These are phyloP conservation scores for Hericium alpestre DNA, from an alignment of 768 basidiomycete species.

Conservation along the genomic window DNA sequence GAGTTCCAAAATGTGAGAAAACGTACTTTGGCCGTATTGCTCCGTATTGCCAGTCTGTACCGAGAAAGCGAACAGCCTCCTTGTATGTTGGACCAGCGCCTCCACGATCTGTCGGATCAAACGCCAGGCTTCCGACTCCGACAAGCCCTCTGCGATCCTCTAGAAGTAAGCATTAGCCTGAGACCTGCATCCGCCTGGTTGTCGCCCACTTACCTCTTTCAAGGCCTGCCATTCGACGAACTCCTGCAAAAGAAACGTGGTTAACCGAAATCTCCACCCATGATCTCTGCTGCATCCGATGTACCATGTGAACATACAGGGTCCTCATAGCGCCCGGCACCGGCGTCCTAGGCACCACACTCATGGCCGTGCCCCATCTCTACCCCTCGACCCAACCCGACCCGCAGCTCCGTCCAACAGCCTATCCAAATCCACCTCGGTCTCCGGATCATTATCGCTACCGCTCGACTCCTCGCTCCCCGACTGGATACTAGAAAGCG, in stretches of 20 bases:
- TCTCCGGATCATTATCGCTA: conserved; percentile 28
- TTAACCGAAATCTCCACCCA: background rate
- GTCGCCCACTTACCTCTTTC: conserved; percentile 77
- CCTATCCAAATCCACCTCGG: too few relatives aligned
- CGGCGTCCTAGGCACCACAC: conserved; percentile 4
- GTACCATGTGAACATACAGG: conserved; percentile 90
- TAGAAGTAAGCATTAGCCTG: too few relatives aligned
- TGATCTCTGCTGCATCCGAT: conserved; percentile 4
- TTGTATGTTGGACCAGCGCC: conserved; percentile 64
- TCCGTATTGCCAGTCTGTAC: conserved; percentile 92
- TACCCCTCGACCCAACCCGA: background rate
- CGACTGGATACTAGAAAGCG: conserved; percentile 74
- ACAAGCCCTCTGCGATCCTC: too few relatives aligned
- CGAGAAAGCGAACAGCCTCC: conserved; percentile 91
- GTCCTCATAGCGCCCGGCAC: conserved; percentile 30
- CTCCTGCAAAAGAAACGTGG: conserved; percentile 37
- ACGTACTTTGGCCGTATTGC: conserved; percentile 92
- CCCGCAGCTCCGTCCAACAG: too few relatives aligned
- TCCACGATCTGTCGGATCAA: too few relatives aligned
- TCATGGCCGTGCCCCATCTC: conserved; percentile 6
- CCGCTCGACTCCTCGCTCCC: conserved; percentile 31
- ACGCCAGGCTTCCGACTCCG: too few relatives aligned
- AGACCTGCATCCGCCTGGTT: too few relatives aligned
- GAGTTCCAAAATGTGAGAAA: background rate
- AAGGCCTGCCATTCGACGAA: conserved; percentile 87